A percentile compares a stretch with the other conserved stretches of the same genome.
Evolutionary conservation across 495 filamentous ascomycete genomes (phyloP).

Genomic region (Podospora anserina): DNA sequence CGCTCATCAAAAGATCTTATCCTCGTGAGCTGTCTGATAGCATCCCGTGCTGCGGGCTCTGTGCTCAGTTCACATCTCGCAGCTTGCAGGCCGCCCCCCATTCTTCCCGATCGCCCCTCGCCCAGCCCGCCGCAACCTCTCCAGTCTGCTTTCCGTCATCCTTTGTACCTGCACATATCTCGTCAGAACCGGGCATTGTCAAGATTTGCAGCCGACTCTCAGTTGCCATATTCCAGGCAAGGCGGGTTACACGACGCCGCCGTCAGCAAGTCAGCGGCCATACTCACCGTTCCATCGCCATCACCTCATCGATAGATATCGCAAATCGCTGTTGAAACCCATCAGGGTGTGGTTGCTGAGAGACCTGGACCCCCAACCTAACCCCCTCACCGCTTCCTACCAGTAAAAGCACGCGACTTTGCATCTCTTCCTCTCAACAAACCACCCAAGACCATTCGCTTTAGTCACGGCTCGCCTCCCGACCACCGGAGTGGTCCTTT

Average conservation of each 20-base stretch:
- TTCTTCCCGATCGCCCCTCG: background rate
- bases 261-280: background rate
- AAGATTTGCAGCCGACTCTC: background rate
- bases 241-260: conserved; percentile 5
- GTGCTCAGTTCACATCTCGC: background rate
- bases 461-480: conserved; percentile 6
- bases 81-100: background rate
- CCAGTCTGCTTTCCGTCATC: conserved; percentile 6
- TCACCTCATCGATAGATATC: conserved; percentile 9
- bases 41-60: background rate
- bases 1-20: background rate
- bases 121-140: background rate
- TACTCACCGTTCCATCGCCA: conserved; percentile 6
- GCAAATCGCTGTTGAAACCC: background rate
- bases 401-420: conserved; percentile 10
- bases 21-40: conserved; percentile 3
- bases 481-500: conserved; percentile 8
- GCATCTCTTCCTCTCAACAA: background rate
- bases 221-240: background rate
- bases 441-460: conserved; percentile 5
- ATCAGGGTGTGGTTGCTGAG: background rate
- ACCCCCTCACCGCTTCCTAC: conserved; percentile 11
- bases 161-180: conserved; percentile 6
- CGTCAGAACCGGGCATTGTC: conserved; percentile 9
- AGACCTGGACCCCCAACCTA: background rate